phyloP scores from a whole-genome alignment of 495 filamentous ascomycete genomes.

The Trichoderma gamsii region DNA sequence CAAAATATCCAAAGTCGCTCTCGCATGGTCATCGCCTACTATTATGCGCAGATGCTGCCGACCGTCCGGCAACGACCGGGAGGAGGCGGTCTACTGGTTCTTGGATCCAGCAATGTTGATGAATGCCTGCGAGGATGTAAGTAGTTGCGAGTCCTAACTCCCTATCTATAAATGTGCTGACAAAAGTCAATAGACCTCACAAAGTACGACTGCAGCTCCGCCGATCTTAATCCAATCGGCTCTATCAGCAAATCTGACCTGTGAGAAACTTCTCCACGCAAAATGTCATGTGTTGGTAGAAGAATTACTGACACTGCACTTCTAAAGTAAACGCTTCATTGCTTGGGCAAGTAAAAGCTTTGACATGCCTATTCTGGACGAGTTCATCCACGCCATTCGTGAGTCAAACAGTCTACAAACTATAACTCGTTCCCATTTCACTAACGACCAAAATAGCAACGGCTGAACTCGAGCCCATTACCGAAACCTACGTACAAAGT shows the following conservation, averaged over 20 bases:
- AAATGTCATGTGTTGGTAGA: too few species aligned
- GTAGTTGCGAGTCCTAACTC: not conserved
- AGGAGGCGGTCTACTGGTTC: slow-evolving; percentile 33
- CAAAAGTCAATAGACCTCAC: not conserved
- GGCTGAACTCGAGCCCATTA: slow-evolving; percentile 2
- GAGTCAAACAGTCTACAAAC: slow-evolving; percentile 79
- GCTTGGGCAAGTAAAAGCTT: slow-evolving; percentile 57
- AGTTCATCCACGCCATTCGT: slow-evolving; percentile 73
- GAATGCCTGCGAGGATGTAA: slow-evolving; percentile 58
- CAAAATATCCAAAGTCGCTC: slow-evolving; percentile 79
- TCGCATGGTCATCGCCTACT: slow-evolving; percentile 77
- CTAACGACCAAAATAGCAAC: slow-evolving; percentile 46
- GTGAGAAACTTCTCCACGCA: not conserved
- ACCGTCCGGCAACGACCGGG: slow-evolving; percentile 45
- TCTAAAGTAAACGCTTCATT: slow-evolving; percentile 60
- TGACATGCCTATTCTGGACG: slow-evolving; percentile 65
- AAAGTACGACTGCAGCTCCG: slow-evolving; percentile 58
- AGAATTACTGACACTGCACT: not conserved
- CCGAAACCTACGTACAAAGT: slow-evolving; percentile 50
- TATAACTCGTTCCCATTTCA: slow-evolving; percentile 29
- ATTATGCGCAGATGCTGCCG: slow-evolving; percentile 63
- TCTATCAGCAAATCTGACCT: slow-evolving; percentile 62
- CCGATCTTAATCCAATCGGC: slow-evolving; percentile 67
- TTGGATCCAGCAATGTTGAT: slow-evolving; percentile 48
- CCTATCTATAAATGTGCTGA: not conserved